phyloP scores from a whole-genome alignment of 768 basidiomycete genomes.

The Mycena polygramma region DNA sequence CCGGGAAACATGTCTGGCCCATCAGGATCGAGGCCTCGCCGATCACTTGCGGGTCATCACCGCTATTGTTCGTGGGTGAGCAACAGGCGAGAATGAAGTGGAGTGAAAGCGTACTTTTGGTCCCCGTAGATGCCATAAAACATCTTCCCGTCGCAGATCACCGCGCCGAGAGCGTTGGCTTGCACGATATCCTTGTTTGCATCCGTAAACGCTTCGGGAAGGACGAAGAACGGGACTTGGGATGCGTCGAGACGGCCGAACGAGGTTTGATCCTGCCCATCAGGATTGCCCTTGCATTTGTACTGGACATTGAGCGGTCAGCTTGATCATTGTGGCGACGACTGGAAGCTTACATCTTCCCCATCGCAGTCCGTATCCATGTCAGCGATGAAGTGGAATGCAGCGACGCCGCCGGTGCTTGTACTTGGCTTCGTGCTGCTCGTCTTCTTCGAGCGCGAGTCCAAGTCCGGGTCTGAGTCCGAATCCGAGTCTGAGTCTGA shows the following conservation, averaged over 20 bases:
- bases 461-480: not conserved
- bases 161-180: conserved; percentile 40
- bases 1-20: conserved; percentile 42
- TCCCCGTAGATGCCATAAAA: conserved; percentile 44
- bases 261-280: conserved; percentile 39
- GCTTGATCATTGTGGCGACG: not conserved
- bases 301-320: not conserved
- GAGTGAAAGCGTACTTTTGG: conserved; percentile 31
- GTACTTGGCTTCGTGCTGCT: too few species aligned
- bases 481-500: too few species aligned
- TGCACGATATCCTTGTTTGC: conserved; percentile 18
- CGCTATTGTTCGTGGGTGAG: conserved; percentile 20
- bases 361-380: conserved; percentile 46
- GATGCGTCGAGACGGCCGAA: conserved; percentile 41
- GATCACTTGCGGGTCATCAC: conserved; percentile 38
- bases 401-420: not conserved
- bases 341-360: conserved; percentile 16
- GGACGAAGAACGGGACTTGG: conserved; percentile 40
- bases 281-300: conserved; percentile 35
- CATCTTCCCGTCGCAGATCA: conserved; percentile 43
- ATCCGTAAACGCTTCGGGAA: conserved; percentile 36
- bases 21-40: conserved; percentile 42
- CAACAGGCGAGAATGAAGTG: not conserved
- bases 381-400: conserved; percentile 40
- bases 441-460: too few species aligned